phyloP scores from a whole-genome alignment of 2,329 filamentous ascomycete genomes.

The Rhynchosporium secalis region DNA sequence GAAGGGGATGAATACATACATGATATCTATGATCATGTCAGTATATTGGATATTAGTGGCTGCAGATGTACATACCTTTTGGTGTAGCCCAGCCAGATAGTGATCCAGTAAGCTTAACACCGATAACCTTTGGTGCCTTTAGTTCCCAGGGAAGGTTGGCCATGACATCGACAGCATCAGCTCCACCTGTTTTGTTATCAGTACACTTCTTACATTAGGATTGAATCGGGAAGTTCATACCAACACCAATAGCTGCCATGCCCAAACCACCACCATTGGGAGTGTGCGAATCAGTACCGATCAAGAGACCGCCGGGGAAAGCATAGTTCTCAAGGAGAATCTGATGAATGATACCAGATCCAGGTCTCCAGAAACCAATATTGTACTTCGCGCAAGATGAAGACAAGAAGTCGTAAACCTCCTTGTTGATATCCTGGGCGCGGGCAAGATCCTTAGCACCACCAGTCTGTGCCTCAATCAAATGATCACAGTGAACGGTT shows the following conservation, averaged over 20 bases:
- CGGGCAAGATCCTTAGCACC: constrained; percentile 90
- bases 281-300: constrained; percentile 97
- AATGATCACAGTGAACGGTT: constrained; percentile 97
- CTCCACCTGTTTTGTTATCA: constrained; percentile 62
- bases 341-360: constrained; percentile 99
- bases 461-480: constrained; percentile 96
- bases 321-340: constrained; percentile 98
- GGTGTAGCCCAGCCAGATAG: constrained; percentile 89
- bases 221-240: constrained; percentile 42
- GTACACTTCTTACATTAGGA: not conserved
- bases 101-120: constrained; percentile 89
- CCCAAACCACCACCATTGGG: constrained; percentile 96
- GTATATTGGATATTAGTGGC: not conserved
- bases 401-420: constrained; percentile 97
- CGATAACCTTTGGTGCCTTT: constrained; percentile 96
- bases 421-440: constrained; percentile 94
- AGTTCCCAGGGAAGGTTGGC: constrained; percentile 96
- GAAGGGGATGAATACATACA: constrained; percentile 42
- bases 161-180: constrained; percentile 98
- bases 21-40: constrained; percentile 67
- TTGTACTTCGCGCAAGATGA: constrained; percentile 97
- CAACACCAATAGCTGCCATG: constrained; percentile 93
- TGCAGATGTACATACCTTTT: constrained; percentile 64
- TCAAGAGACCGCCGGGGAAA: constrained; percentile 96
- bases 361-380: constrained; percentile 99